Conservation (phyloP, 257 asterid genomes). For the Echium plantagineum region DNA sequence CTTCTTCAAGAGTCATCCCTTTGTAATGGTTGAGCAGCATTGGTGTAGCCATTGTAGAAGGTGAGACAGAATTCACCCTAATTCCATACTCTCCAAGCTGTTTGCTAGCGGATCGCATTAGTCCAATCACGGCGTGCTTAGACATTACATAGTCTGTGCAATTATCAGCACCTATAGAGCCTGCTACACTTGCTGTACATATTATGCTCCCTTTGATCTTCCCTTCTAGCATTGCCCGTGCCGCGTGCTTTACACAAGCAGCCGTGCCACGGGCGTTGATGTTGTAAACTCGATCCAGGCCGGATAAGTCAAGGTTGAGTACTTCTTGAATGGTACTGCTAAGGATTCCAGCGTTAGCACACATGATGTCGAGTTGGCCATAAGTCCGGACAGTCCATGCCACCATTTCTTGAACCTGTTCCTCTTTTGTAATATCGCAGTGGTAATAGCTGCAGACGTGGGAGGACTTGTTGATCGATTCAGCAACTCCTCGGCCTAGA, state of each 20-base stretch:
- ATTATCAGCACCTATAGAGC: slow-evolving; percentile 1
- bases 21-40: slow-evolving; percentile 1
- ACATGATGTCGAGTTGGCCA: slow-evolving; percentile 35
- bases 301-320: slow-evolving; percentile 22
- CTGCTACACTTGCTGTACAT: slow-evolving; percentile 18
- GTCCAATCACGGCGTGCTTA: slow-evolving; percentile 29
- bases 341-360: slow-evolving; percentile 31
- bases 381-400: slow-evolving; percentile 22
- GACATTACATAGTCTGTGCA: slow-evolving; percentile 26
- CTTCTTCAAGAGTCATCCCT: slow-evolving; percentile 11
- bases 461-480: slow-evolving; percentile 21
- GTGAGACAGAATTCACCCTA: slow-evolving; percentile 27
- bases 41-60: slow-evolving; percentile 23
- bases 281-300: slow-evolving; percentile 9
- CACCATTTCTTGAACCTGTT: slow-evolving; percentile 29
- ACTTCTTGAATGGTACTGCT: slow-evolving; percentile 21
- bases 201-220: slow-evolving; percentile 20
- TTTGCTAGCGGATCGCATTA: slow-evolving; percentile 20
- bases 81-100: slow-evolving; percentile 27
- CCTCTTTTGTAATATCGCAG: slow-evolving; percentile 40
- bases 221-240: slow-evolving; percentile 15
- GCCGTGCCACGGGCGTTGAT: slow-evolving; percentile 20
- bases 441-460: slow-evolving; percentile 23
- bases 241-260: slow-evolving; percentile 26
- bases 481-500: slow-evolving; percentile 27